Evolutionary conservation across 495 filamentous ascomycete species (phyloP), one percentile per base, ranked within the genome.

Genomic region (Hypoxylon fragiforme): DNA sequence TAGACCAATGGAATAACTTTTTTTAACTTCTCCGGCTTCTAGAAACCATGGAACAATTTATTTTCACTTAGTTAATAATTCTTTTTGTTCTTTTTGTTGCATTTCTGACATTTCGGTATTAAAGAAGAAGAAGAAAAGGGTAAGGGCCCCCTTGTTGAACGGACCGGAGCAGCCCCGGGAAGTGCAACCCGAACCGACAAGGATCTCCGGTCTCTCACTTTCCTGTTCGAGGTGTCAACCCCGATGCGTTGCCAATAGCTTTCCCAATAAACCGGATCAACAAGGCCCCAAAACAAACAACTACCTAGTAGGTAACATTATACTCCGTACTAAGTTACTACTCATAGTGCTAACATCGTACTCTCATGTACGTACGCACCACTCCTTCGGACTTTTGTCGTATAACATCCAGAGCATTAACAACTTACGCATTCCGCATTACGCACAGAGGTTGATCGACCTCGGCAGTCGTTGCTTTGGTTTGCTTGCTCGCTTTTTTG

Each of bases 201-300:
- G 58, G 58, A 39, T 53, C 22, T 53, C 34, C 9, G 37, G 42
- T 4, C 43, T 56, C 52, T 62, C 46, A 62, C 58, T 62, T 62
- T 52, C 58, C 58, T 62, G 2, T 53, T 62, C 52, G 15, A 40
- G 58, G 43, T 21, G n/a, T 52, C 30, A 62, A 53, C 42, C 47
- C 58, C 58, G 58, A 62, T 40, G 43, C 43, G 42, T 49, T 57
- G 28, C 58, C 58, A 62, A 62, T 62, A 62, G 53, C 48, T 47
- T 57, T 57, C 58, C 48, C 58, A 62, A 62, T 62, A 62, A 62
- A 49, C 52, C 58, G 52, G 58, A 62, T 60, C 46, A 52, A 52
- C 57, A 43, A 8, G n/a, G n/a, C 34, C 50, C 50, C 47, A 44
- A 51, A 44, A 31, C 42, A 28, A 40, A 21, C 40, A 44, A 48